Evolutionary conservation across 139 green algal genomes (phyloP), one percentile per base, ranked within the genome.

Genomic region (Chlamydomonas asymmetrica): DNA sequence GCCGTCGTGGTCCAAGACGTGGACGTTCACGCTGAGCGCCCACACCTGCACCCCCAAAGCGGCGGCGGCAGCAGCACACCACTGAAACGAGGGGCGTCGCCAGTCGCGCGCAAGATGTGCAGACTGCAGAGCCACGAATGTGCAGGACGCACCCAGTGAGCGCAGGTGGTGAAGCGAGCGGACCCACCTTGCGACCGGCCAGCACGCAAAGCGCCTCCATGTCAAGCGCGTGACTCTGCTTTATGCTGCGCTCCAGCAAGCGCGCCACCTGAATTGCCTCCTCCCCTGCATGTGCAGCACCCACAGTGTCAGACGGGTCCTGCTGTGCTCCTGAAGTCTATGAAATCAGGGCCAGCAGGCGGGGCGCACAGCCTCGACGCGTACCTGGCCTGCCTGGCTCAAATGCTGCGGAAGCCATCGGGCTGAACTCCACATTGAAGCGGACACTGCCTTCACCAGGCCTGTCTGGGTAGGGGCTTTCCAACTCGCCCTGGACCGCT

Each of bases 191-290:
- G n/a, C 82, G 75, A 20, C 92, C 93, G 25, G 92, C 84, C 66
- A 94, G 59, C 39, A 98, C 92, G 76, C 91, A 96, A 65, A 98
- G 84, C 29, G 94, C 86, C 82, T 98, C 94, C 40, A 82, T 73
- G 80, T 98, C 94, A 41, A 98, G 74, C 5, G 94, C 94, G 18
- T 87, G 76, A 73, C 80, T 93, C 66, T 94, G 85, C 27, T 84
- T 67, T 34, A 98, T 79, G 3, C 71, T 85, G 0, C 91, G 68
- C 72, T 98, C 94, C 18, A 98, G 52, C 56, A 97, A 67, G 5
- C 87, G 76, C 0, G 73, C 87, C 32, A 98, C 64, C 82, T 97
- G 88, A 3, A 90, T 74, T 5, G 90, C 88, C 9, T 88, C 82
- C 60, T 92, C 82, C 25, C 78, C 82, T 60, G 77, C 48, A 7